Evolutionary conservation across 202 grass and related monocot species (phyloP).

Genomic region (Musa balbisiana): DNA sequence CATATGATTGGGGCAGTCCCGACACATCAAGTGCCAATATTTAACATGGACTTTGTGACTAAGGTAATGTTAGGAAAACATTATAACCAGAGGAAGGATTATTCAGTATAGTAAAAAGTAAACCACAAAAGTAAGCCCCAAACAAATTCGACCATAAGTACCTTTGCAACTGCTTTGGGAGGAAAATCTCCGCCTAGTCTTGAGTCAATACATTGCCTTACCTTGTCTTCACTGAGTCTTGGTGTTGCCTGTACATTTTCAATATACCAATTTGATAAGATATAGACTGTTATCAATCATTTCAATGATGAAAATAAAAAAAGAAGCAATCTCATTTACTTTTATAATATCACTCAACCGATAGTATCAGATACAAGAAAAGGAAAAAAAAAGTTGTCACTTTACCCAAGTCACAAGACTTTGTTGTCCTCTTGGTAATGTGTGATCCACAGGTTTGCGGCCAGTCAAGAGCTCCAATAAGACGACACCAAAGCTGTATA

Average conservation of each 20-base stretch:
- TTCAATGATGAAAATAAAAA: background rate
- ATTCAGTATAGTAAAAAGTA: no score
- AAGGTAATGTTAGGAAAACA: no score
- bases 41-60: no score
- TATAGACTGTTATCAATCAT: background rate
- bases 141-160: slow-evolving; percentile 12
- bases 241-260: slow-evolving; percentile 62
- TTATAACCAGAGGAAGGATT: no score
- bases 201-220: slow-evolving; percentile 88
- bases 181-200: slow-evolving; percentile 76
- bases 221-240: slow-evolving; percentile 96
- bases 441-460: slow-evolving; percentile 81
- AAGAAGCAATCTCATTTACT: background rate
- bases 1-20: background rate
- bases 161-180: slow-evolving; percentile 96
- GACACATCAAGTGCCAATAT: no score
- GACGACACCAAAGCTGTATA: slow-evolving; percentile 84
- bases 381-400: background rate
- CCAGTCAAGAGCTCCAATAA: slow-evolving; percentile 61
- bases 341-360: background rate
- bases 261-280: slow-evolving; percentile 8
- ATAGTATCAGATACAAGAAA: background rate
- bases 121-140: background rate
- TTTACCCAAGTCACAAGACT: slow-evolving; percentile 78
- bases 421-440: slow-evolving; percentile 71